Conservation (phyloP, 371 early-diverging fungal species). For the Syncephalastrum contaminatum region DNA sequence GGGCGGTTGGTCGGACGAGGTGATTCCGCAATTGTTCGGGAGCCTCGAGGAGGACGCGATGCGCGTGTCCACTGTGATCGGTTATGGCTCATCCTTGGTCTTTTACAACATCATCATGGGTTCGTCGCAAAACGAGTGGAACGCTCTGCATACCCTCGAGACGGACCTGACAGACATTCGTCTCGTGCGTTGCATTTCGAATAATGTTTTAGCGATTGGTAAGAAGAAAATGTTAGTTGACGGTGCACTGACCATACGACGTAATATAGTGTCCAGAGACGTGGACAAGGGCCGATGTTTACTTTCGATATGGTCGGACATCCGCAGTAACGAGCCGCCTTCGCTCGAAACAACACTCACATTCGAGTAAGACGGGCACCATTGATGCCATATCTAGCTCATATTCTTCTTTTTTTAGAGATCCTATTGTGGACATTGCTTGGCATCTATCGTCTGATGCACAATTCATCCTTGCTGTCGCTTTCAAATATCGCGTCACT, state of each 20-base stretch:
- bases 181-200: constrained; percentile 13
- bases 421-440: constrained; percentile 53
- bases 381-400: background rate
- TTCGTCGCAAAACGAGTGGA: constrained; percentile 15
- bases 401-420: constrained; percentile 10
- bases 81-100: too few relatives aligned
- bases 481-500: constrained; percentile 37
- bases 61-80: too few relatives aligned
- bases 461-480: constrained; percentile 68
- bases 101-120: background rate
- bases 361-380: constrained; percentile 23
- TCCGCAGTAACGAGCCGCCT: constrained; percentile 30
- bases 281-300: constrained; percentile 10
- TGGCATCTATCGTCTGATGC: constrained; percentile 78
- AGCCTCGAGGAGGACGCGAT: too few relatives aligned
- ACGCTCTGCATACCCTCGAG: constrained; percentile 23
- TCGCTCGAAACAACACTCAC: constrained; percentile 14
- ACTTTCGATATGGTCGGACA: constrained; percentile 38
- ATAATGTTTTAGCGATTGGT: constrained; percentile 21
- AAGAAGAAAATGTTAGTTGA: background rate
- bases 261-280: constrained; percentile 16
- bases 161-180: constrained; percentile 10
- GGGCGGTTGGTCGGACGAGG: constrained; percentile 2
- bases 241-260: background rate
- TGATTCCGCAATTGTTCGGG: too few relatives aligned